A percentile compares a stretch with the other conserved stretches of the same genome.
phyloP scores from a whole-genome alignment of 164 flowering plant species.

The Tinospora cordifolia region DNA sequence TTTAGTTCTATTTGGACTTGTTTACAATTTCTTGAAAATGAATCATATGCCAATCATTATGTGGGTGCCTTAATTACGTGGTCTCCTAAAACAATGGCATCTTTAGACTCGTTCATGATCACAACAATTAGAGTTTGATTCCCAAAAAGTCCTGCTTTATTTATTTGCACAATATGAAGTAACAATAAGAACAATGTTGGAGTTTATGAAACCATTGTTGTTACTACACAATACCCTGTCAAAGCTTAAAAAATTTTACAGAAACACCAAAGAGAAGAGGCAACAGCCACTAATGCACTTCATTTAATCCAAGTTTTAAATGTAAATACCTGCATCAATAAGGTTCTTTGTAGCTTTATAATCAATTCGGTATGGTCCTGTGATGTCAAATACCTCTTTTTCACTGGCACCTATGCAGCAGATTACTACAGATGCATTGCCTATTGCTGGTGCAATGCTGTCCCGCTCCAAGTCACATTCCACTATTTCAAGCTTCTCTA shows the following conservation, averaged over 20 bases:
- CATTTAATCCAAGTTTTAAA: neutral
- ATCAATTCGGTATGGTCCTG: conserved; percentile 92
- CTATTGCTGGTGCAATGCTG: conserved; percentile 57
- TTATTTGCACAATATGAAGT: no score
- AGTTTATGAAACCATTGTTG: neutral
- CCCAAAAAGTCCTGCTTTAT: no score
- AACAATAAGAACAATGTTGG: no score
- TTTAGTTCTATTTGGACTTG: no score
- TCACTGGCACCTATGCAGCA: conserved; percentile 99
- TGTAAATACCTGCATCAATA: conserved; percentile 68
- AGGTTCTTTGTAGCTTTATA: conserved; percentile 79
- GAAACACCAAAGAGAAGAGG: neutral
- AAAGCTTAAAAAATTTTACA: no score
- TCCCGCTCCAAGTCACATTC: conserved; percentile 84
- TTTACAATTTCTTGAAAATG: no score
- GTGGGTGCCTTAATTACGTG: no score
- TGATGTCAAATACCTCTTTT: conserved; percentile 82
- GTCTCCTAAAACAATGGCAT: no score
- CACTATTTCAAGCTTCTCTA: conserved; percentile 88
- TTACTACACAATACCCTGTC: neutral
- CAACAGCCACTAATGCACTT: neutral
- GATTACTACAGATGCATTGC: conserved; percentile 68
- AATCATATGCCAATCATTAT: no score
- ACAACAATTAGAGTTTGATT: no score
- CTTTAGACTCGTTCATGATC: no score